Base-by-base conservation (phyloP, 2,329 filamentous ascomycete species). In the Scedosporium apiospermum region DNA sequence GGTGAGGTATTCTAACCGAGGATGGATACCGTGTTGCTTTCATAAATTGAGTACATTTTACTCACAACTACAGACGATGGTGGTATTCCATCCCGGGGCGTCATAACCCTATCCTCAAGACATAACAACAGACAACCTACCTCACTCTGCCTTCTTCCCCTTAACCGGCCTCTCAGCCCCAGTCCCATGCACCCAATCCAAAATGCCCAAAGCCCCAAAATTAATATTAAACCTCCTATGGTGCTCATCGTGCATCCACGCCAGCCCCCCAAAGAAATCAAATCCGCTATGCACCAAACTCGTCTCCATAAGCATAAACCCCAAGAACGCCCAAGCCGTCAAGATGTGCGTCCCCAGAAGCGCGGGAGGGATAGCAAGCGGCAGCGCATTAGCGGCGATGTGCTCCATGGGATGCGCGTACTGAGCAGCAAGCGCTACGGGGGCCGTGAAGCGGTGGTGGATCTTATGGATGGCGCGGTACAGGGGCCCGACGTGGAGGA, bases 381-480 rank as follows among this genome's bases (percentile, higher is more conserved):
- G 82, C 26, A 84, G 68, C 6, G 76, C 74, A 65, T 84, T 84
- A 16, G 82, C 80, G 10, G 82, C 63, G 3, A 85, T 64, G 66
- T 84, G 81, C 70, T 85, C 83, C n/a, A 80, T 63, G 0, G 82
- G 82, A 65, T 84, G 82, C 0, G 81, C 81, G 65, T 82, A 85
- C 66, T 85, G 80, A 1, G 82, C 80, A 0, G 82, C 76, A 4
- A 85, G 73, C 0, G 80, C 78, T 2, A 86, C 77, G 0, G 82
- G 82, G 1, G 82, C 80, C 0, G 77, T 81, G 72, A 84, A 85
- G 26, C 72, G 72, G 71, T 85, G 83, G 67, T 86, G 83, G 23
- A 73, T 73, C 66, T 84, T 84, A 73, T 85, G 83, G 63, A 85
- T 77, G 38, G 70, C 70, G 10, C 70, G 70, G 72, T 85, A 85